phyloP scores from a whole-genome alignment of 2,329 filamentous ascomycete species.

The Pyrenochaeta sp. region DNA sequence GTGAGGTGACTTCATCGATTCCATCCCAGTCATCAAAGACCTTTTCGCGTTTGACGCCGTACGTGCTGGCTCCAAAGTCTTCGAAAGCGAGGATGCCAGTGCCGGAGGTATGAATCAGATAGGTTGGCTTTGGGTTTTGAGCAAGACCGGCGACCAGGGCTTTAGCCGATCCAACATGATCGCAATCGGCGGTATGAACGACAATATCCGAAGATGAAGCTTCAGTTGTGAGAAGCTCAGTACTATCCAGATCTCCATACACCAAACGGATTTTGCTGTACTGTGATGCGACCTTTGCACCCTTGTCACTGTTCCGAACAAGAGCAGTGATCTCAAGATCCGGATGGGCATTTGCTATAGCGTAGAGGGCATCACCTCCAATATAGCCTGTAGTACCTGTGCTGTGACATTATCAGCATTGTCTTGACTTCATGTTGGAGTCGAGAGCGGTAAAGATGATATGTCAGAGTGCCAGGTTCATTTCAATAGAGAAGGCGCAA shows the following conservation, averaged over 20 bases:
- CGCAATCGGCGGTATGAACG: slow-evolving; percentile 45
- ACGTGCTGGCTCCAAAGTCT: slow-evolving; percentile 55
- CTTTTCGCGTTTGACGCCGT: slow-evolving; percentile 56
- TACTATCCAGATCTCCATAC: slow-evolving; percentile 53
- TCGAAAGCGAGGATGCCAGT: slow-evolving; percentile 63
- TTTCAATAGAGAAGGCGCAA: no score
- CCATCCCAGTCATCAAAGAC: slow-evolving; percentile 67
- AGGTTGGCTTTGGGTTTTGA: slow-evolving; percentile 54
- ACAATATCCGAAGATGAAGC: slow-evolving; percentile 40
- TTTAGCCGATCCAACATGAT: slow-evolving; percentile 32
- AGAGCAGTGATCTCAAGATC: slow-evolving; percentile 59
- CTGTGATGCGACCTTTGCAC: slow-evolving; percentile 52
- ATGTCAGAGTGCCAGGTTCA: no score
- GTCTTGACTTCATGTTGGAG: no score
- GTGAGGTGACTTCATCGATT: slow-evolving; percentile 61
- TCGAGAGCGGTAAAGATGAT: no score
- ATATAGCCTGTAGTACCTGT: slow-evolving; percentile 45
- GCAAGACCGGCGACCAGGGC: slow-evolving; percentile 43
- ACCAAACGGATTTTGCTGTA: slow-evolving; percentile 60
- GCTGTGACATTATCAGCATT: slow-evolving; percentile 16
- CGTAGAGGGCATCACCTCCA: slow-evolving; percentile 39
- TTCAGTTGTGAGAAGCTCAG: slow-evolving; percentile 35
- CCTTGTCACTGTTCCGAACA: slow-evolving; percentile 59
- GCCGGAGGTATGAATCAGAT: slow-evolving; percentile 63
- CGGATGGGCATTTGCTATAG: slow-evolving; percentile 54